Conservation (phyloP, 1,284 basidiomycete species). For the Cutaneotrichosporon cutaneum region DNA sequence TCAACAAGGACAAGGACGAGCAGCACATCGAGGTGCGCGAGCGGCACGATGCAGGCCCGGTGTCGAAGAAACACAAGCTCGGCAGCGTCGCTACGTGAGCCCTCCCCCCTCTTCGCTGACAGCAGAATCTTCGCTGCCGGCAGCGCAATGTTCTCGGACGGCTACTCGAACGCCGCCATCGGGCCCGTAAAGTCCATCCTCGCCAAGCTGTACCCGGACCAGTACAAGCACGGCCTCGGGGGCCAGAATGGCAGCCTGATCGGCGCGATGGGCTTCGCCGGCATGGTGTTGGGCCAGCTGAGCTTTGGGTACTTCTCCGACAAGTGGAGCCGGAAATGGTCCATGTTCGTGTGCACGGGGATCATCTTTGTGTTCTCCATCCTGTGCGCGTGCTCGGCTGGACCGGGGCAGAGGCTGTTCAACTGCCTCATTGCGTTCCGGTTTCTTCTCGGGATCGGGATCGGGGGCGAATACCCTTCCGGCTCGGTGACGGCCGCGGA, state of each 20-base stretch:
- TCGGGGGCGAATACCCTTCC: conserved; percentile 84
- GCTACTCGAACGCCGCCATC: conserved; percentile 79
- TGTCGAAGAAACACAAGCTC: background rate
- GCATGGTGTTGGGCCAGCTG: conserved; percentile 68
- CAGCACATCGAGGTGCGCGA: background rate
- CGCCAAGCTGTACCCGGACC: conserved; percentile 63
- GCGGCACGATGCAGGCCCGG: background rate
- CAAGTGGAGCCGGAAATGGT: conserved; percentile 56
- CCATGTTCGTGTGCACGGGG: conserved; percentile 60
- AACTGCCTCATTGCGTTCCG: conserved; percentile 77
- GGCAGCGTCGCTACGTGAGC: conserved; percentile 11
- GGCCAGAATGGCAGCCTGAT: conserved; percentile 62
- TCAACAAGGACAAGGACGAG: background rate
- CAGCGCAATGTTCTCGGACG: conserved; percentile 72
- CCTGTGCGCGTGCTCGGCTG: conserved; percentile 61
- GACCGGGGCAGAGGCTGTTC: conserved; percentile 60
- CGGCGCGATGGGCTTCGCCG: conserved; percentile 70
- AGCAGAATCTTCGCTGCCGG: conserved; percentile 13
- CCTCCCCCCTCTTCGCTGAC: background rate
- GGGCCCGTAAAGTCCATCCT: conserved; percentile 61
- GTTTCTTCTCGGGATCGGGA: conserved; percentile 73
- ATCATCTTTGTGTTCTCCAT: conserved; percentile 71
- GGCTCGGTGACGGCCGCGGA: conserved; percentile 90
- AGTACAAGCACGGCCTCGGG: conserved; percentile 56
- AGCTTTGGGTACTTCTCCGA: conserved; percentile 69